Evolutionary conservation across 2,329 filamentous ascomycete species (phyloP), one percentile per base, ranked within the genome.

Genomic region (Alternaria postmessia): DNA sequence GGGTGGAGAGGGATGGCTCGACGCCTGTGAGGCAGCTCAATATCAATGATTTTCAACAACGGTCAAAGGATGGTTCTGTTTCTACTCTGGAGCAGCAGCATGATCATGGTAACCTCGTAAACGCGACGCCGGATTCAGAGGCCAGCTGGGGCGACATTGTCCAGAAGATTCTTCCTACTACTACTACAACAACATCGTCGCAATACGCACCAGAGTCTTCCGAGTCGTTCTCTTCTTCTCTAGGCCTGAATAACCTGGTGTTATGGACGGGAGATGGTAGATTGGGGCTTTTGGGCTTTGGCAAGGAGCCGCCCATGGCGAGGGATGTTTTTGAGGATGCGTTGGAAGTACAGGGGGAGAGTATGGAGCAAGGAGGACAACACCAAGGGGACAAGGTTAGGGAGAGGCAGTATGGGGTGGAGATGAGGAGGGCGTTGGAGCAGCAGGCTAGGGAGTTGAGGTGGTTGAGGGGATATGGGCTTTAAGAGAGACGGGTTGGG

Each of bases 191-290:
- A 76, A 86, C 51, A 8, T 9, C 49, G 1, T 36, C 53, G 1
- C 39, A 53, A 8, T 51, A 48, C 34, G 53, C 46, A 3, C 20
- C 38, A 20, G 4, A 5, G 3, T 32, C 36, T 8, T 54, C 61
- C 6, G 62, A 61, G 2, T 67, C 66, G 2, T 11, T 26, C 24
- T 26, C 24, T 2, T 26, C 24, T 26, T 26, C 3, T 0, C 62
- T 75, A 0, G 77, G 79, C 16, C 54, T 78, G 39, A 88, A 93
- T 70, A 90, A 94, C 68, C 78, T 97, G 12, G 77, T 96, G 4
- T 83, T 97, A 47, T 97, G 93, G 93, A 97, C 93, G 0, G 94
- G 93, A 18, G 93, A 96, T 41, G 82, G 82, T 59, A 89, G 89
- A 64, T 81, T 97, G 47, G 94, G 93, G 0, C 82, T 95, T 59